Base-by-base conservation (phyloP, 768 basidiomycete species). In the Boletales sp. region DNA sequence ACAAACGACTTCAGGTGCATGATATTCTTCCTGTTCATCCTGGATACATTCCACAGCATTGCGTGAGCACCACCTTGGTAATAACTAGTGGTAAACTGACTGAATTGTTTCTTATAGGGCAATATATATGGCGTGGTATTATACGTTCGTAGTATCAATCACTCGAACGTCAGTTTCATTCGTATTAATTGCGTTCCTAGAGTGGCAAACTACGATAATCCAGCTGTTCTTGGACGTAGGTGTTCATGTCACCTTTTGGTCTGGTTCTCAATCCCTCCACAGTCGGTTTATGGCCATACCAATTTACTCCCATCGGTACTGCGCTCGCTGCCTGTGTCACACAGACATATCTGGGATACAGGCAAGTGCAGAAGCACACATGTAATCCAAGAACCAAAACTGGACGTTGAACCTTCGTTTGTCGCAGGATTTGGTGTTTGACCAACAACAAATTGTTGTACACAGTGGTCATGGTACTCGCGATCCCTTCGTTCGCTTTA, bases 241-340 rank as follows among this genome's bases (percentile, higher is more conserved):
- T 27, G 12, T 9, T 7, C 2, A 5, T 46, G 6, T 9, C 29
- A 8, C 2, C 8, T 2, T n/a, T 39, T 11, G 6, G 14, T 35
- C 34, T 15, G 1, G 5, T 38, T n/a, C 35, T 53, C 13, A 56
- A 55, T 11, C 5, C 13, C 15, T 12, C 5, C 31, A 5, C 55
- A 77, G 76, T 61, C 39, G 69, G 71, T 40, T 61, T 63, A 24
- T 81, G 79, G 78, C 74, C 74, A 3, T 75, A 78, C 39, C 72
- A 74, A 5, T 77, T 80, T 52, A 80, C 78, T 0, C 74, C 79
- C 6, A 63, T 72, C 18, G 76, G 73, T 7, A 78, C 73, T 8
- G 65, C 77, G 1, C 54, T 76, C 2, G 70, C 74, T 14, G 78
- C 78, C 0, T 57, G 79, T n/a, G 65, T 79, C 17, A 77, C 79